Conservation (phyloP, 805 yeast genomes). For the Candida schatavii region DNA sequence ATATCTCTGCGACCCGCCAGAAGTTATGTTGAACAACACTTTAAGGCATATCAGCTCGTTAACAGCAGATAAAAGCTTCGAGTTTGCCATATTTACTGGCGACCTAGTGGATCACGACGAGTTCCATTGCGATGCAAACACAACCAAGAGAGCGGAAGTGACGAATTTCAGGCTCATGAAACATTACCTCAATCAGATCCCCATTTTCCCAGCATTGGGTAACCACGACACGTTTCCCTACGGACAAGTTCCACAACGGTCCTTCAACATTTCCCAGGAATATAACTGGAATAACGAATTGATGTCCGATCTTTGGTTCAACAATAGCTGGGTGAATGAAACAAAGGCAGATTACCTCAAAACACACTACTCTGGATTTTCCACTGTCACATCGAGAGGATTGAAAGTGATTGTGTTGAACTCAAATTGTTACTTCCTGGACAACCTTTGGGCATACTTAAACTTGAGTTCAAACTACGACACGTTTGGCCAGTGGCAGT, state of each 20-base stretch:
- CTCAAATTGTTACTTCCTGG: slow-evolving; percentile 65
- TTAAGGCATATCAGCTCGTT: slow-evolving; percentile 42
- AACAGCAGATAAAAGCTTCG: slow-evolving; percentile 38
- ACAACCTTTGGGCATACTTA: slow-evolving; percentile 52
- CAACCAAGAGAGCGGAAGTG: slow-evolving; percentile 70
- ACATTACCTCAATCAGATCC: slow-evolving; percentile 45
- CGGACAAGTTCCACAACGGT: slow-evolving; percentile 59
- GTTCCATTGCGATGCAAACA: slow-evolving; percentile 48
- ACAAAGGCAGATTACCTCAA: slow-evolving; percentile 22
- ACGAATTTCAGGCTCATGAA: slow-evolving; percentile 64
- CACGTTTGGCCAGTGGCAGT: slow-evolving; percentile 60
- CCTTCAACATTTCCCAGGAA: slow-evolving; percentile 20
- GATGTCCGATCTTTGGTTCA: slow-evolving; percentile 35
- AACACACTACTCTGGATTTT: slow-evolving; percentile 60
- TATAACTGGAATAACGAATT: slow-evolving; percentile 40
- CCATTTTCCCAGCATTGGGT: slow-evolving; percentile 63
- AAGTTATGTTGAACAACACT: slow-evolving; percentile 56
- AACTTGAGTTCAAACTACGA: slow-evolving; percentile 55
- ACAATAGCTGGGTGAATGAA: slow-evolving; percentile 35
- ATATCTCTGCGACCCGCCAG: slow-evolving; percentile 67
- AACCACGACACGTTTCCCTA: slow-evolving; percentile 75
- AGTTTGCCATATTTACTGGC: slow-evolving; percentile 69
- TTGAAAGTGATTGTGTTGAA: slow-evolving; percentile 61
- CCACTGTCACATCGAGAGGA: slow-evolving; percentile 53
- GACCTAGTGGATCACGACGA: slow-evolving; percentile 72